These are phyloP conservation scores for Teunomyces aglyptinius DNA, from an alignment of 805 yeast species.

Conservation along the genomic window DNA sequence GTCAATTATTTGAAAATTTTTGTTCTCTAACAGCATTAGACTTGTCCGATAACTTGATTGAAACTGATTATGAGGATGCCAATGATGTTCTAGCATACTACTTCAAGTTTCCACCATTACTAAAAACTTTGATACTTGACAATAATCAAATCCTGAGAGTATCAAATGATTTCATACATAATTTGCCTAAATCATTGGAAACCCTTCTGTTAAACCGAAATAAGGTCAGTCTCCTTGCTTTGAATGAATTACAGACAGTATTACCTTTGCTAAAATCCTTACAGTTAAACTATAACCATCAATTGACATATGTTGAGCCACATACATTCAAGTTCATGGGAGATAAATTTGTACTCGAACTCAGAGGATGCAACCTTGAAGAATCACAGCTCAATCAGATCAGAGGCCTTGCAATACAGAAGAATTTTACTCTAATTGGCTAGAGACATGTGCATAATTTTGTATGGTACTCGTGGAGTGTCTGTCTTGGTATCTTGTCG, in stretches of 20 bases:
- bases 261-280: slow-evolving; percentile 3
- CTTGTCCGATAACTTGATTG: slow-evolving; percentile 26
- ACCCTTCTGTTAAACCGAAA: slow-evolving; percentile 22
- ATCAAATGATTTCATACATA: slow-evolving; percentile 16
- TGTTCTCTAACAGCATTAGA: slow-evolving; percentile 16
- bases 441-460: not conserved
- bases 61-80: slow-evolving; percentile 11
- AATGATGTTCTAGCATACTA: slow-evolving; percentile 18
- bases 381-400: not conserved
- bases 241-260: not conserved
- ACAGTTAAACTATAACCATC: slow-evolving; percentile 8
- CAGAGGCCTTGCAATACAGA: not conserved
- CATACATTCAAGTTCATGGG: slow-evolving; percentile 1
- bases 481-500: too few relatives aligned
- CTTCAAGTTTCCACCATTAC: slow-evolving; percentile 24
- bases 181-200: slow-evolving; percentile 28
- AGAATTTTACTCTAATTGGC: not conserved
- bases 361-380: not conserved
- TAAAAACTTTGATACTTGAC: slow-evolving; percentile 23
- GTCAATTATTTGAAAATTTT: slow-evolving; percentile 25
- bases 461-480: not conserved
- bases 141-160: slow-evolving; percentile 22
- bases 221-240: slow-evolving; percentile 6
- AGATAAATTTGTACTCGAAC: not conserved
- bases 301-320: slow-evolving; percentile 10